Percentiles rank a stretch among this genome's conserved stretches.
These are phyloP conservation scores for Luffa aegyptiaca DNA, from an alignment of 306 rosid species.

Conservation along the genomic window DNA sequence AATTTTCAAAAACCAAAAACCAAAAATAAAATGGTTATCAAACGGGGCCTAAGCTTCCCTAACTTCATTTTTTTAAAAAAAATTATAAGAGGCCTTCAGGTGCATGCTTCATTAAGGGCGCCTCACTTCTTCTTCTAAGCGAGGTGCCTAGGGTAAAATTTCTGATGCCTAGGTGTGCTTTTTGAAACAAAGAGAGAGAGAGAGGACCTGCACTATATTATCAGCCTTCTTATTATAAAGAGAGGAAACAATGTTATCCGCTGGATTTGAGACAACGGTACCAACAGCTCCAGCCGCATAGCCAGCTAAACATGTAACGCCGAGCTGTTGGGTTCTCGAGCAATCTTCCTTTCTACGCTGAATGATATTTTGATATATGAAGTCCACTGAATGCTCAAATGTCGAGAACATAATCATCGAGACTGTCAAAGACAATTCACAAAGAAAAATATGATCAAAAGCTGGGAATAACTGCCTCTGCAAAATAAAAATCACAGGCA, in stretches of 20 bases:
- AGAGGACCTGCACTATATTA: slow-evolving; percentile 38
- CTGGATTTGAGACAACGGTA: slow-evolving; percentile 56
- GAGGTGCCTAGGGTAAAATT: neutral
- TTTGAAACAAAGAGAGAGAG: neutral
- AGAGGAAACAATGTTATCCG: slow-evolving; percentile 52
- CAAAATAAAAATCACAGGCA: neutral
- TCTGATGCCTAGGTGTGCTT: neutral
- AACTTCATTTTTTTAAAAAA: too few relatives aligned
- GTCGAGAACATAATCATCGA: slow-evolving; percentile 58
- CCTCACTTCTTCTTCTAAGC: neutral
- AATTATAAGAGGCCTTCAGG: too few relatives aligned
- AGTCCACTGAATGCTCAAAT: slow-evolving; percentile 64
- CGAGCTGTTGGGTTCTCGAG: slow-evolving; percentile 56
- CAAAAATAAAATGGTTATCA: too few relatives aligned
- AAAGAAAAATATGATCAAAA: neutral
- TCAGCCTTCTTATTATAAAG: slow-evolving; percentile 58
- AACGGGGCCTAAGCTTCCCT: neutral
- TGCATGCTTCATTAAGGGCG: neutral
- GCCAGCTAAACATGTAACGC: slow-evolving; percentile 58
- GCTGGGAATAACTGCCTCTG: neutral
- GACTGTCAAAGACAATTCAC: slow-evolving; percentile 26
- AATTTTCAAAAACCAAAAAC: too few relatives aligned
- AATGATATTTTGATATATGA: slow-evolving; percentile 35
- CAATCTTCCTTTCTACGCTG: slow-evolving; percentile 47
- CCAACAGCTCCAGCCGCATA: slow-evolving; percentile 56